Base-by-base conservation (phyloP, 306 rosid genomes). In the Carpinus fangiana region DNA sequence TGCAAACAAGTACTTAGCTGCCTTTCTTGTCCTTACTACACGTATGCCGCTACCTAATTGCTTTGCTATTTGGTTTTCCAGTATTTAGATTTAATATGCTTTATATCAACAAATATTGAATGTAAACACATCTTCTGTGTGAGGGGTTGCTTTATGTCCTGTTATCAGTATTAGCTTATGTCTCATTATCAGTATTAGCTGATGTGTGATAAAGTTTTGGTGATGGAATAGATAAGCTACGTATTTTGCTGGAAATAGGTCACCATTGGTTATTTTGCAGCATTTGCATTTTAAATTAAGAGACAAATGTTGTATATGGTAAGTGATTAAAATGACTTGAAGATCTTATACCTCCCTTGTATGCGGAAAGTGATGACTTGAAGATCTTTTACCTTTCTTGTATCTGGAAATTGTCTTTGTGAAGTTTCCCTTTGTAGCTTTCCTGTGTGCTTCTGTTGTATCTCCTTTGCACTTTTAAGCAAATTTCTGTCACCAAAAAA, bases 291-390 rank as follows among this genome's bases (percentile, higher is more conserved):
- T 31, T 12, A 34, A 34, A 34, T 36, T 38, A 18, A 38, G 72
- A 36, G 50, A 18, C 28, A 66, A 55, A 41, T 66, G 50, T 6
- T 18, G 47, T 38, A 18, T 38, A 66, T 66, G 28, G 7, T 1
- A 38, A 36, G 72, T 18, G 68, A 61, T 61, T 28, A 26, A 61
- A 61, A 66, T 57, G 36, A 57, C 36, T 57, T 57, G 64, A 57
- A 57, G 64, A 57, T 57, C 64, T 21, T 57, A 57, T 21, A 9
- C 26, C 28, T 56, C 12, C n/a, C 4, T 20, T 56, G 21, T 10
- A 47, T 47, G 12, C 51, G 12, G 51, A 47, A 47, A 7, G 11
- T 8, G 51, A 66, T 18, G 51, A 66, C 28, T 66, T 18, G 16
- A 66, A 41, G 72, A 66, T 38, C 72, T 38, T 38, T 13, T 38